A percentile compares a stretch with the other conserved stretches of the same genome.
These are phyloP conservation scores for Saprolegnia diclina DNA, from an alignment of 352 stramenopile genomes.

Conservation along the genomic window DNA sequence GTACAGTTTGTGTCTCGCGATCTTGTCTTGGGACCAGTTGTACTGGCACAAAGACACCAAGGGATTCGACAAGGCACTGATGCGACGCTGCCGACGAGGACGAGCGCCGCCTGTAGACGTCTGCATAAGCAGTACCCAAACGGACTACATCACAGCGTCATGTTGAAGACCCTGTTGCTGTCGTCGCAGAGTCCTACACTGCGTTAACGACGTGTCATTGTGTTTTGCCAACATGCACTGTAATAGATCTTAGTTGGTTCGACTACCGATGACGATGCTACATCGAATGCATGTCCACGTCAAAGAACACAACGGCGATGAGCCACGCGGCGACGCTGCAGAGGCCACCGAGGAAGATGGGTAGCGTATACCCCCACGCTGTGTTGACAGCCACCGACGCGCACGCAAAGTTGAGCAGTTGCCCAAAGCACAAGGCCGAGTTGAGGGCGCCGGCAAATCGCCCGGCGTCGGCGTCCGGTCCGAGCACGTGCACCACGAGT, in stretches of 20 bases:
- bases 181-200: too few species aligned
- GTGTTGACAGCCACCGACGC: slow-evolving; percentile 54
- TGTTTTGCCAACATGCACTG: too few species aligned
- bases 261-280: slow-evolving; percentile 19
- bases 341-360: slow-evolving; percentile 57
- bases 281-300: slow-evolving; percentile 45
- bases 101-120: background rate
- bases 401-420: slow-evolving; percentile 66
- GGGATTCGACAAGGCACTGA: too few species aligned
- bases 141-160: too few species aligned
- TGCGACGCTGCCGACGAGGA: background rate
- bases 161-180: too few species aligned
- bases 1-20: too few species aligned
- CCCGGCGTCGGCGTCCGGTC: slow-evolving; percentile 37
- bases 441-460: slow-evolving; percentile 67
- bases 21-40: too few species aligned
- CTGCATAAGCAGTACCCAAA: background rate
- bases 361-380: slow-evolving; percentile 52
- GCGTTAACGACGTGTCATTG: too few species aligned
- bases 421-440: slow-evolving; percentile 63
- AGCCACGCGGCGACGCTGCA: slow-evolving; percentile 55
- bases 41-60: too few species aligned
- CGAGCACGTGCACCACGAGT: slow-evolving; percentile 3
- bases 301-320: slow-evolving; percentile 27
- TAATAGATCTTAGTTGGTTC: too few species aligned